Base-by-base conservation (phyloP, 148 eudicot species). In the Selenicereus undatus region DNA sequence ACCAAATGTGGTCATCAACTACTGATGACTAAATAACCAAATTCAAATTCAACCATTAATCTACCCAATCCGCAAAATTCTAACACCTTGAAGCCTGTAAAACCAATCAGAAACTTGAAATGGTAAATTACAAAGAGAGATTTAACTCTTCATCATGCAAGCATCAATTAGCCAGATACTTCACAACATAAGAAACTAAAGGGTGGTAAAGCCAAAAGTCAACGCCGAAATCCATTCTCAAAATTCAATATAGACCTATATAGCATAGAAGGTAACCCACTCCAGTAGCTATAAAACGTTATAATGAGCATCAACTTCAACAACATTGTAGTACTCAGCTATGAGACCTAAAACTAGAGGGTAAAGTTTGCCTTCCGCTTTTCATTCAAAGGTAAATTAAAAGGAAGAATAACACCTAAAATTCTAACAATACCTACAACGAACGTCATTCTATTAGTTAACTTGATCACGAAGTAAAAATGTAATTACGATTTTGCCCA, bases 31-130 rank as follows among this genome's bases (percentile, higher is more conserved):
- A 64, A 64, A 6, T 26, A 64, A n/a, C 69, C 8, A 29, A 64
- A 64, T 64, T 64, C 24, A 64, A 79, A 16, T 54, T 21, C 26
- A 30, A 72, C 36, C 29, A 39, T 17, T 20, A 60, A 73, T 52
- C 45, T 48, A 48, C 42, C 54, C 17, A 64, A 83, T 39, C n/a
- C 11, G 12, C 32, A 71, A 79, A 83, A 83, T 69, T 24, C 27
- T 66, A 60, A 70, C 62, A n/a, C 51, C 75, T 20, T 52, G 42
- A 29, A 64, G 69, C 69, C 69, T 7, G 1, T 12, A n/a, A n/a
- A 64, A 24, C 27, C 69, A 8, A 64, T 58, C 24, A 4, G 27
- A 2, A 79, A 80, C 26, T 73, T 36, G 30, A 73, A 73, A 82
- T 65, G 69, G 14, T 52, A 36, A 73, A 80, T 39, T 58, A 32